phyloP scores from a whole-genome alignment of 306 rosid species.

The Clitoria ternatea region DNA sequence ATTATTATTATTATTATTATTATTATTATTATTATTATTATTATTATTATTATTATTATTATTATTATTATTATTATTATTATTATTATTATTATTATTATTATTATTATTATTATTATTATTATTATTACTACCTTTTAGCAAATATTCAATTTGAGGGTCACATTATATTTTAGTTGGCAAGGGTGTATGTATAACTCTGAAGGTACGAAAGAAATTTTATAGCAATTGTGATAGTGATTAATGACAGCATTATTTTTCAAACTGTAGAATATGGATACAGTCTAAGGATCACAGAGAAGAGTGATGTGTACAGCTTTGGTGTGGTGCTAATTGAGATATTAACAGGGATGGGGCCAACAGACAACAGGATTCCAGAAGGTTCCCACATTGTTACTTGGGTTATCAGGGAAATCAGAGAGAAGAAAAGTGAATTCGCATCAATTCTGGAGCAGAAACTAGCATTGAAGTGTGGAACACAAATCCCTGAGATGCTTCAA shows the following conservation, averaged over 20 bases:
- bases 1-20: too few relatives aligned
- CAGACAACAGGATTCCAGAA: slow-evolving; percentile 67
- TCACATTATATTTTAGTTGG: too few relatives aligned
- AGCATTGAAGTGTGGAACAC: slow-evolving; percentile 65
- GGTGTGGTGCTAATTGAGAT: slow-evolving; percentile 86
- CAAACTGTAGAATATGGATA: slow-evolving; percentile 85
- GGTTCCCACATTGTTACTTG: slow-evolving; percentile 72
- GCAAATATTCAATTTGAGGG: too few relatives aligned
- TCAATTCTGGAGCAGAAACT: slow-evolving; percentile 73
- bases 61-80: too few relatives aligned
- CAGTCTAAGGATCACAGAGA: slow-evolving; percentile 90
- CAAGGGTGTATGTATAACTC: too few relatives aligned
- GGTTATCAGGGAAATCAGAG: slow-evolving; percentile 64
- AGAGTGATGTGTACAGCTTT: slow-evolving; percentile 91
- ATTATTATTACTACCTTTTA: too few relatives aligned
- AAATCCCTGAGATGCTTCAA: slow-evolving; percentile 87
- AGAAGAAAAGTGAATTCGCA: slow-evolving; percentile 48
- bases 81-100: too few relatives aligned
- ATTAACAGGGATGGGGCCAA: slow-evolving; percentile 78
- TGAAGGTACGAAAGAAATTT: too few relatives aligned
- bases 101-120: too few relatives aligned
- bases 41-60: too few relatives aligned
- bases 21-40: too few relatives aligned
- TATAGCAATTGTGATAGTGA: slow-evolving; percentile 3
- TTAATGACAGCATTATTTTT: slow-evolving; percentile 14